Base-by-base conservation (phyloP, 257 asterid species). In the Jaltomata sinuosa region DNA sequence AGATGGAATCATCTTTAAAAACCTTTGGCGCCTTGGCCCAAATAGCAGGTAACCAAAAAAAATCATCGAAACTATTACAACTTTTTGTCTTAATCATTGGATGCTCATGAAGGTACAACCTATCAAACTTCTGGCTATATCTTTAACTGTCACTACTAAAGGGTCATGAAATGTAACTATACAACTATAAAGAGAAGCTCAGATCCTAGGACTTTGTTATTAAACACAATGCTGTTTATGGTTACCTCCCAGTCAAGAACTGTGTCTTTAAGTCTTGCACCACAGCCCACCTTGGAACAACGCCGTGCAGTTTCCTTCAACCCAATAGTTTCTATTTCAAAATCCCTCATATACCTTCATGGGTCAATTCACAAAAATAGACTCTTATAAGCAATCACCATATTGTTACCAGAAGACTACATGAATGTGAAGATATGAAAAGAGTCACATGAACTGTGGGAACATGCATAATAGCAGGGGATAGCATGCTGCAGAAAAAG, bases 201-300 rank as follows among this genome's bases (percentile, higher is more conserved):
- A 76, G 81, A 76, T 76, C 40, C 38, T 57, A 57, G 69, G 72
- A 54, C 15, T 7, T 47, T 59, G 72, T 57, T 40, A 36, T 36
- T 22, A 42, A 81, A 59, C 57, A 81, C 54, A 81, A 40, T 14
- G 61, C 14, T 76, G 40, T 27, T 57, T 54, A 22, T 10, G 34
- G 61, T 76, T 92, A 96, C 99, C 98, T 96, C 98, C 99, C 99
- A 96, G 84, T 96, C 99, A 76, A 96, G 98, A 88, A 96, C 98
- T 11, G 97, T 91, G 91, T 96, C 99, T 92, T 92, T 92, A 88
- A 96, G 93, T 90, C 93, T 96, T 42, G 95, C 89, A 76, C 92
- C 90, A 87, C 99, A 96, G 52, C 88, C 87, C 79, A 85, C 72
- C 84, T 87, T 90, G 87, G 97, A 90, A 84, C 99, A 96, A 83